Evolutionary conservation across 148 eudicot genomes (phyloP).

Genomic region (Pouteria glomerata): DNA sequence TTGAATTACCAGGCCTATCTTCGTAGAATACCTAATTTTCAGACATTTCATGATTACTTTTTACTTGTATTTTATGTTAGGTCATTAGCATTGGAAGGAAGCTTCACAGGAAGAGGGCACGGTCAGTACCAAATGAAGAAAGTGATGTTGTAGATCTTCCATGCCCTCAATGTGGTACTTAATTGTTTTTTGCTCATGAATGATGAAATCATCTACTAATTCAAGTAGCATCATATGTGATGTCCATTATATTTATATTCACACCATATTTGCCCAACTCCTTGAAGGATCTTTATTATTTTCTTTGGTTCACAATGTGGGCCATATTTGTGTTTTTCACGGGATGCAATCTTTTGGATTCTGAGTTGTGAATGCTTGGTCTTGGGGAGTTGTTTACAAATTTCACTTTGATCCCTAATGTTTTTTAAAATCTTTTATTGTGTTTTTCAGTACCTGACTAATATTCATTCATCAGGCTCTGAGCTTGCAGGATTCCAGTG

Average conservation of each 20-base stretch:
- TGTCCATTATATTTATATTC: not conserved
- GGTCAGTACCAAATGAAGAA: slow-evolving; percentile 33
- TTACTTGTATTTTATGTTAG: slow-evolving; percentile 27
- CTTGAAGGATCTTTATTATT: not conserved
- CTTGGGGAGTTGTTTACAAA: not conserved
- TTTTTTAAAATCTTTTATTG: not conserved
- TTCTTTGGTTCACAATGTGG: not conserved
- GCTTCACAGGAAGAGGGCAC: slow-evolving; percentile 54
- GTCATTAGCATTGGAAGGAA: slow-evolving; percentile 48
- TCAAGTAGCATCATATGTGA: not conserved
- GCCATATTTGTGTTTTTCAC: not conserved
- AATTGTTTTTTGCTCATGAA: not conserved
- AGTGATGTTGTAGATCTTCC: slow-evolving; percentile 31
- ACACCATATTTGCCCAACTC: not conserved
- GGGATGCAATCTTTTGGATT: not conserved
- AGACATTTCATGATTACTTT: not conserved
- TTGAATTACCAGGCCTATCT: too few species aligned
- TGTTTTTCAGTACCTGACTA: not conserved
- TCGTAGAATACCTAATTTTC: not conserved
- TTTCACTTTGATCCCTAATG: not conserved
- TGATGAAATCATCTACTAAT: not conserved
- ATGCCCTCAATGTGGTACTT: slow-evolving; percentile 91
- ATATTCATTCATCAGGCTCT: slow-evolving; percentile 35
- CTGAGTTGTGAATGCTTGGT: not conserved
- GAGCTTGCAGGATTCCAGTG: slow-evolving; percentile 62